phyloP scores from a whole-genome alignment of 345 rosid species.

The Citrus reticulata region DNA sequence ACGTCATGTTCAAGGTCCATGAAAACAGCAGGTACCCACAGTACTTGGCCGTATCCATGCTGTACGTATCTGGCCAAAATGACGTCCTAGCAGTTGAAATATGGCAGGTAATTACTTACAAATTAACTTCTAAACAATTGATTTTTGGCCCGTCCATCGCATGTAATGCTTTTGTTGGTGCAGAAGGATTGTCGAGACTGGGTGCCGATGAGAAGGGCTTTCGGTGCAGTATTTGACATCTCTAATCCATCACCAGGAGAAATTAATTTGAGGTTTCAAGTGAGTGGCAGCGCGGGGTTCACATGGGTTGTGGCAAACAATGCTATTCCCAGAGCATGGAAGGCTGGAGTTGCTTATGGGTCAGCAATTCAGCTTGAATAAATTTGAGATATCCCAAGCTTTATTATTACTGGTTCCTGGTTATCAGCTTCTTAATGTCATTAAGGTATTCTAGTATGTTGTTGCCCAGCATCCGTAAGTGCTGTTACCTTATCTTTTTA shows the following conservation, averaged over 20 bases:
- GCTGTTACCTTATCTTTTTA: background rate
- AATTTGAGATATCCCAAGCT: background rate
- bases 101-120: slow-evolving; percentile 45
- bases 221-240: slow-evolving; percentile 67
- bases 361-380: slow-evolving; percentile 49
- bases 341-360: slow-evolving; percentile 57
- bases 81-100: slow-evolving; percentile 60
- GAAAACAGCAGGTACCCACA: slow-evolving; percentile 60
- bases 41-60: slow-evolving; percentile 57
- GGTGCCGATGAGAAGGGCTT: slow-evolving; percentile 68
- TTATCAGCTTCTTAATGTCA: background rate
- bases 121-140: too few species aligned
- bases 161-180: too few species aligned
- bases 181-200: slow-evolving; percentile 20
- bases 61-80: slow-evolving; percentile 49
- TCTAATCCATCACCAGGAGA: slow-evolving; percentile 53
- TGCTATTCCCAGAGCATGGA: slow-evolving; percentile 58
- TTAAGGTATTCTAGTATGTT: background rate
- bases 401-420: background rate
- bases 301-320: slow-evolving; percentile 56
- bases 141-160: too few species aligned
- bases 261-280: slow-evolving; percentile 50
- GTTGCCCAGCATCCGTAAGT: background rate
- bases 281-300: slow-evolving; percentile 35
- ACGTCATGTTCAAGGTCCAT: slow-evolving; percentile 56